Evolutionary conservation across 495 filamentous ascomycete species (phyloP), one percentile per base, ranked within the genome.

Genomic region (Elaphomyces granulatus): DNA sequence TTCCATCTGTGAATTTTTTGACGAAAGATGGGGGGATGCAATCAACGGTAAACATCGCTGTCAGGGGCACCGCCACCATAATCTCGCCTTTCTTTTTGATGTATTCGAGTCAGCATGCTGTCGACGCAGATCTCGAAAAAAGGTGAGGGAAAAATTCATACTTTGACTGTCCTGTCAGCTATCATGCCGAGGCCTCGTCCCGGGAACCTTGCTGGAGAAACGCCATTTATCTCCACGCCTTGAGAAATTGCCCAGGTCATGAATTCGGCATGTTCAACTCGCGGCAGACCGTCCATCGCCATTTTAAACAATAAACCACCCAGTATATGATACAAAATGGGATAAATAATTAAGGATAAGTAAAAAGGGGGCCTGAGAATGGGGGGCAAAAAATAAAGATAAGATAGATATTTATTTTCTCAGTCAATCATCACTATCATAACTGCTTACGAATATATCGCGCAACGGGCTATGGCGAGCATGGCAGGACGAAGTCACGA

Each of bases 111-210:
- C 23, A 28, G 6, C 12, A 28, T 28, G 12, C n/a, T n/a, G 23
- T 28, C 6, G 23, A 28, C 23, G 23, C 31, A 38, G 34, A 15
- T 36, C 16, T 8, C 14, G 19, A 18, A 9, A 36, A 4, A 35
- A 7, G 23, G 18, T 32, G 18, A 7, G 32, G 4, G 8, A 26
- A 4, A 77, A 31, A 46, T 45, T 39, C 60, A 84, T n/a, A n/a
- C 83, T 61, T 78, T 55, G 41, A 88, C 68, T 4, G 60, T 55
- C 12, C 68, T 67, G 2, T 72, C 75, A 2, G 83, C 78, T 28
- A 84, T 68, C 39, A 93, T 75, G 17, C 86, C 83, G 8, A 88
- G 59, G 6, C 85, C 84, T 17, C 78, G 66, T 1, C 76, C 75
- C 7, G 75, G 71, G 19, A 88, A 71, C 48, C 50, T 61, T 14